Evolutionary conservation across 345 rosid species (phyloP).

Genomic region (Bretschneidera sinensis): DNA sequence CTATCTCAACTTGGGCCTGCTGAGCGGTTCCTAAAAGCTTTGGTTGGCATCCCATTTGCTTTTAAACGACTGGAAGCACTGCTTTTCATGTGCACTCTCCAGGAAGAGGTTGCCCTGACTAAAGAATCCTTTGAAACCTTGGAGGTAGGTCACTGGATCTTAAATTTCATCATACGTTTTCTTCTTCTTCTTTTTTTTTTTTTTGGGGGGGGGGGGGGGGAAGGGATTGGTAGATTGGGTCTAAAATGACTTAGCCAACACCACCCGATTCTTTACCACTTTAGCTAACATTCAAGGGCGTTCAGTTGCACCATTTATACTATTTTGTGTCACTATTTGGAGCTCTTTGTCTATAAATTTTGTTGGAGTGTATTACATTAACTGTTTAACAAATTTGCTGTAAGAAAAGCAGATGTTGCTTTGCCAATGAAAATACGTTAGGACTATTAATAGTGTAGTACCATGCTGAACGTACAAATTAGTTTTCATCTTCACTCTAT

Average conservation of each 20-base stretch:
- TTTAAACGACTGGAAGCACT: slow-evolving; percentile 82
- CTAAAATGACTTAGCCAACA: background rate
- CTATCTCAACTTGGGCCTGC: slow-evolving; percentile 84
- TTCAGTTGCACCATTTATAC: background rate
- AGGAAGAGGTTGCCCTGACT: slow-evolving; percentile 63
- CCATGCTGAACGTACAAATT: too few species aligned
- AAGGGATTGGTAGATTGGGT: too few species aligned
- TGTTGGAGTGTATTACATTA: too few species aligned
- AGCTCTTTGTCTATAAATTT: background rate
- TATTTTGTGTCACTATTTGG: background rate
- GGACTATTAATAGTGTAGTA: too few species aligned
- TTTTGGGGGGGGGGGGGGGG: background rate
- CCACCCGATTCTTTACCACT: background rate
- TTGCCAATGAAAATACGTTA: too few species aligned
- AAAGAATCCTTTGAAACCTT: slow-evolving; percentile 73
- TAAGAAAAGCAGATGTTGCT: too few species aligned
- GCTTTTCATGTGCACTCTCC: slow-evolving; percentile 77
- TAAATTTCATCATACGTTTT: slow-evolving; percentile 10
- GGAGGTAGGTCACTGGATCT: slow-evolving; percentile 50
- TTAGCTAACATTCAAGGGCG: background rate
- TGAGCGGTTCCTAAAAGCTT: slow-evolving; percentile 82
- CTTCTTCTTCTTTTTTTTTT: slow-evolving; percentile 2
- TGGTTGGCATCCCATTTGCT: slow-evolving; percentile 83
- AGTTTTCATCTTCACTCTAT: too few species aligned
- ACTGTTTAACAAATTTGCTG: too few species aligned